A percentile compares a stretch with the other conserved stretches of the same genome.
These are phyloP conservation scores for Cyberlindnera japonica DNA, from an alignment of 805 yeast species.

Conservation along the genomic window DNA sequence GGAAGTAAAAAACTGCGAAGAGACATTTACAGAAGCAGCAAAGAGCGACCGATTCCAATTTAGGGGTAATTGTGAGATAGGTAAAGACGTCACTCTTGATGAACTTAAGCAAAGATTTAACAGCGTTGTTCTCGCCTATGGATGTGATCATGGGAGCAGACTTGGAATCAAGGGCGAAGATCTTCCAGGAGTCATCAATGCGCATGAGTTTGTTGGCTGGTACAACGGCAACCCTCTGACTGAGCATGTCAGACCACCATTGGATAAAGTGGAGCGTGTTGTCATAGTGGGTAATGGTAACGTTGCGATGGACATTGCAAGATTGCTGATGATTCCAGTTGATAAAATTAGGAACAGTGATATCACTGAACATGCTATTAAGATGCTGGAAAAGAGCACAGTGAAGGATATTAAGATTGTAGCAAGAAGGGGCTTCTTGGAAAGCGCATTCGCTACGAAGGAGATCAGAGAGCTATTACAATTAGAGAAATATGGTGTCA, in stretches of 20 bases:
- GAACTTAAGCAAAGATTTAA: slow-evolving; percentile 57
- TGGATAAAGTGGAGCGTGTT: slow-evolving; percentile 58
- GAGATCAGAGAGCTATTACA: slow-evolving; percentile 84
- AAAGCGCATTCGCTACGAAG: slow-evolving; percentile 87
- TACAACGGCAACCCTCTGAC: slow-evolving; percentile 84
- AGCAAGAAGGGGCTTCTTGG: slow-evolving; percentile 82
- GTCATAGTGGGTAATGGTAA: slow-evolving; percentile 95
- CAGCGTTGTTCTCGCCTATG: slow-evolving; percentile 77
- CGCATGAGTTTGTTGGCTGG: slow-evolving; percentile 92
- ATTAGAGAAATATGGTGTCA: slow-evolving; percentile 45
- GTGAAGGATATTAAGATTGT: slow-evolving; percentile 68
- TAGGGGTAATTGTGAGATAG: slow-evolving; percentile 70
- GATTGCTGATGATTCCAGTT: slow-evolving; percentile 63
- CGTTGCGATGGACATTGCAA: slow-evolving; percentile 88
- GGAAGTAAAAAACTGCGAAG: slow-evolving; percentile 80
- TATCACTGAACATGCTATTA: slow-evolving; percentile 58
- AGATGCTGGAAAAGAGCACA: slow-evolving; percentile 44
- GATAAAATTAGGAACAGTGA: slow-evolving; percentile 68
- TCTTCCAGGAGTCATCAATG: slow-evolving; percentile 62
- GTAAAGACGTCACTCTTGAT: slow-evolving; percentile 52
- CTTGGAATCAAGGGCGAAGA: slow-evolving; percentile 55
- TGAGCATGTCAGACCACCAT: slow-evolving; percentile 45
- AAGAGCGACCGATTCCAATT: slow-evolving; percentile 43
- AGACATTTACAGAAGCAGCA: slow-evolving; percentile 55
- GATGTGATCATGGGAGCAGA: slow-evolving; percentile 59